Base-by-base conservation (phyloP, 208 protist species). In the Leishmania lainsoni region DNA sequence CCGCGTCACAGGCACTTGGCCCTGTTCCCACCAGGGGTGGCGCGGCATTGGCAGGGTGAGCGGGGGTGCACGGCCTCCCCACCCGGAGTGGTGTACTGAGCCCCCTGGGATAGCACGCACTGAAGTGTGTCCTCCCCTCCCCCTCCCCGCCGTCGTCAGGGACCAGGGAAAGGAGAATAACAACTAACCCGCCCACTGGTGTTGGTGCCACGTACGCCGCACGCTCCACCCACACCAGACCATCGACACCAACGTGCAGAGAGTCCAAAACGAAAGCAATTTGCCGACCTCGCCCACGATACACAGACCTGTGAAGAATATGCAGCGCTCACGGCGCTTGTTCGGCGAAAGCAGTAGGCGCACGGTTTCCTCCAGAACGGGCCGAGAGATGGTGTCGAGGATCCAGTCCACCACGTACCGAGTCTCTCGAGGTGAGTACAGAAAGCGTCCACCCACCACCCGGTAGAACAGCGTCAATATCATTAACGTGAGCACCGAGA, bases 341-440 rank as follows among this genome's bases (percentile, higher is more conserved):
- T 69, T 48, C 0, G 80, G 59, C 5, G n/a, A 20, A 0, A 83
- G 73, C 26, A 86, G 68, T 12, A 82, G 22, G 8, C 58, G 42
- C 32, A 54, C 81, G 0, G 59, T 54, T 58, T 80, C 76, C 5
- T 88, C 70, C 2, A 61, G 59, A 5, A 74, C 51, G 48, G 81
- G 82, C 29, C 82, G 80, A 9, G 77, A 79, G 5, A 83, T 12
- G 1, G 80, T 75, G 45, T 91, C 85, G 26, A 86, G 61, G 5
- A 84, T 45, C 84, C 81, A 88, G 51, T 91, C 87, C 56, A 86
- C 84, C 17, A 87, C 83, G 16, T 80, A 65, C 10, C 45, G 78
- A 0, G 80, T 79, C 3, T 52, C 51, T 4, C 76, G 80, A 4
- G 79, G 9, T 0, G 79, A 81, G 61, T 82, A 84, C 16, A 26